Evolutionary conservation across 257 asterid genomes (phyloP).

Genomic region (Linderniella brevidens): DNA sequence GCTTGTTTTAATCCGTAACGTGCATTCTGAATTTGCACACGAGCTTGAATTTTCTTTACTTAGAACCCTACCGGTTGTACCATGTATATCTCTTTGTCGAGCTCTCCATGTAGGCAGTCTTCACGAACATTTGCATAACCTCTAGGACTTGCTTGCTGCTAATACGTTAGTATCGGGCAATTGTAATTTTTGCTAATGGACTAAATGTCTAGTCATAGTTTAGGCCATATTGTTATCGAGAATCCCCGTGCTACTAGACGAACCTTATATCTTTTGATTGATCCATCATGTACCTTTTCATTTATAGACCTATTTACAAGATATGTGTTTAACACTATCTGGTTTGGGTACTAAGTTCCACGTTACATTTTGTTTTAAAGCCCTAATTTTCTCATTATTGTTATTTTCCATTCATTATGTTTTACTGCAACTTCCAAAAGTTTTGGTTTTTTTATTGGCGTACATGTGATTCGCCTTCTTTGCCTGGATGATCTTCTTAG

Average conservation of each 20-base stretch:
- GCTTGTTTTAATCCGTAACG: conserved; percentile 8
- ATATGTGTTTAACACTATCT: conserved; percentile 7
- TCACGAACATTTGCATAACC: conserved; percentile 6
- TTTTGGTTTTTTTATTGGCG: conserved; percentile 10
- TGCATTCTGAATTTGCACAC: conserved; percentile 9
- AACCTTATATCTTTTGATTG: conserved; percentile 9
- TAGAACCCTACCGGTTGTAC: conserved; percentile 7
- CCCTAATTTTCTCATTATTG: conserved; percentile 5
- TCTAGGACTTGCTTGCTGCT: conserved; percentile 5
- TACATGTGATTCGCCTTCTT: conserved; percentile 3
- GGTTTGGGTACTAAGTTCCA: conserved; percentile 9
- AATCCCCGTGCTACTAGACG: conserved; percentile 6
- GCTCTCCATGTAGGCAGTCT: conserved; percentile 10
- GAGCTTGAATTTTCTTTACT: not conserved
- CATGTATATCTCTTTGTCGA: conserved; percentile 6
- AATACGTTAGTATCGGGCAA: conserved; percentile 1
- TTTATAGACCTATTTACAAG: conserved; percentile 10
- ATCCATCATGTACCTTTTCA: conserved; percentile 7
- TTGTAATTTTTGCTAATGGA: conserved; percentile 8
- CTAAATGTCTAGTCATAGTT: conserved; percentile 12
- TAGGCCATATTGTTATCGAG: conserved; percentile 8
- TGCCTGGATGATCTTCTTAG: conserved; percentile 7
- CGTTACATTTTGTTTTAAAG: conserved; percentile 3
- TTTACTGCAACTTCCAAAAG: conserved; percentile 2
- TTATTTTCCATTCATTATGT: not conserved